Evolutionary conservation across 352 stramenopile genomes (phyloP).

Genomic region (Peronospora belbahrii): DNA sequence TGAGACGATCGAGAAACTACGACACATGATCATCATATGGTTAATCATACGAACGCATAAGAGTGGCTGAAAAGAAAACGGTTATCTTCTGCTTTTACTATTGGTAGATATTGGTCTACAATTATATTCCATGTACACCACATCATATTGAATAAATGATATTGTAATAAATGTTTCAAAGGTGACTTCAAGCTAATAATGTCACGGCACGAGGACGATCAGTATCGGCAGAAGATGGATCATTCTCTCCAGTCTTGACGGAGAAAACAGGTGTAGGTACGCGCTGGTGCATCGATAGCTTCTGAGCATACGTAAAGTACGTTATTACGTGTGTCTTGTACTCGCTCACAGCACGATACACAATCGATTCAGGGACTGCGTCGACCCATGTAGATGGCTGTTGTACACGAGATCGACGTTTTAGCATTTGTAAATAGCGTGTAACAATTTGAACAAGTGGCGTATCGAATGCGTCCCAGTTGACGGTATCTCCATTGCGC

Average conservation of each 20-base stretch:
- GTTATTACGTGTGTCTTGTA: constrained; percentile 61
- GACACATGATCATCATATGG: constrained; percentile 9
- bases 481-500: constrained; percentile 22
- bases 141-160: not conserved
- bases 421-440: constrained; percentile 40
- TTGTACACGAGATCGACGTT: constrained; percentile 13
- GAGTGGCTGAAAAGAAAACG: constrained; percentile 3
- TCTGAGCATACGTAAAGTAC: constrained; percentile 49
- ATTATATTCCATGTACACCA: no score
- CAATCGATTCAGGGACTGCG: constrained; percentile 25
- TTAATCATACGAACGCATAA: no score
- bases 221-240: not conserved
- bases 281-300: constrained; percentile 58
- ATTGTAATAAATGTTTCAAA: constrained; percentile 1
- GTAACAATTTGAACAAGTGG: constrained; percentile 49
- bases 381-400: constrained; percentile 37
- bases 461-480: constrained; percentile 57
- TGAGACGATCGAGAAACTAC: constrained; percentile 15
- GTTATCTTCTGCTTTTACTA: no score
- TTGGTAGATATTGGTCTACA: constrained; percentile 3
- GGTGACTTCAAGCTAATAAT: constrained; percentile 22
- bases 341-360: constrained; percentile 54
- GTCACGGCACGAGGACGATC: constrained; percentile 9
- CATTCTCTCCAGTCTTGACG: constrained; percentile 29
- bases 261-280: constrained; percentile 55